phyloP scores from a whole-genome alignment of 441 rosid genomes.

The Capsella rubella region DNA sequence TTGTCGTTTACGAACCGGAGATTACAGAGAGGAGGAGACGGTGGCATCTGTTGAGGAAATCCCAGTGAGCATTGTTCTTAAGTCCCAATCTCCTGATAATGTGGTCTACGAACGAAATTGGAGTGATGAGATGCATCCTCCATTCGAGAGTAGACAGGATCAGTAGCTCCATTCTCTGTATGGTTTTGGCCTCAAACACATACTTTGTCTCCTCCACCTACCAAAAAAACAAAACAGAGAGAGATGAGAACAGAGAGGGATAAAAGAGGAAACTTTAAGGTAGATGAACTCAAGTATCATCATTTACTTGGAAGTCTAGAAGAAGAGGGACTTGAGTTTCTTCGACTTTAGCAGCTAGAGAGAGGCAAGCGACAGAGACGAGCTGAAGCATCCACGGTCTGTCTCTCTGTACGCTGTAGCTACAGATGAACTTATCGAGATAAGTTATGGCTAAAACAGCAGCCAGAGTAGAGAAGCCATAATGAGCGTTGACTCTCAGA shows the following conservation, averaged over 20 bases:
- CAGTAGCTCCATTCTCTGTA: slow-evolving; percentile 93
- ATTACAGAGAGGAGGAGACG: slow-evolving; percentile 63
- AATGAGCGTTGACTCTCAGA: slow-evolving; percentile 57
- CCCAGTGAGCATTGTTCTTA: slow-evolving; percentile 72
- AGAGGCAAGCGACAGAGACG: slow-evolving; percentile 82
- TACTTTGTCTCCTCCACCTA: slow-evolving; percentile 79
- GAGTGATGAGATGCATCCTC: slow-evolving; percentile 94
- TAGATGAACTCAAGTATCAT: background rate
- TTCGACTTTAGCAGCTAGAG: slow-evolving; percentile 93
- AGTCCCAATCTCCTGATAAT: slow-evolving; percentile 83
- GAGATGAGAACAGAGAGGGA: slow-evolving; percentile 22
- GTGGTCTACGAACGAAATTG: slow-evolving; percentile 85
- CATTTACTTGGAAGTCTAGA: slow-evolving; percentile 76
- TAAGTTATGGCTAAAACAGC: slow-evolving; percentile 74
- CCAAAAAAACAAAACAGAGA: slow-evolving; percentile 27
- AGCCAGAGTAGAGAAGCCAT: slow-evolving; percentile 75
- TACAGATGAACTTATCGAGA: slow-evolving; percentile 74
- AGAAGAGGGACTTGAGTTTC: slow-evolving; percentile 90
- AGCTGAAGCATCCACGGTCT: slow-evolving; percentile 96
- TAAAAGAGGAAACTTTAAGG: background rate
- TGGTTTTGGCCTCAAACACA: slow-evolving; percentile 80
- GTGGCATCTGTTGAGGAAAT: slow-evolving; percentile 73
- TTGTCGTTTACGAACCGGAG: slow-evolving; percentile 60
- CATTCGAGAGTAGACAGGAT: slow-evolving; percentile 80
- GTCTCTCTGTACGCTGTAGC: slow-evolving; percentile 54